These are phyloP conservation scores for Apophysomyces ossiformis DNA, from an alignment of 371 early-diverging fungal species.

Conservation along the genomic window DNA sequence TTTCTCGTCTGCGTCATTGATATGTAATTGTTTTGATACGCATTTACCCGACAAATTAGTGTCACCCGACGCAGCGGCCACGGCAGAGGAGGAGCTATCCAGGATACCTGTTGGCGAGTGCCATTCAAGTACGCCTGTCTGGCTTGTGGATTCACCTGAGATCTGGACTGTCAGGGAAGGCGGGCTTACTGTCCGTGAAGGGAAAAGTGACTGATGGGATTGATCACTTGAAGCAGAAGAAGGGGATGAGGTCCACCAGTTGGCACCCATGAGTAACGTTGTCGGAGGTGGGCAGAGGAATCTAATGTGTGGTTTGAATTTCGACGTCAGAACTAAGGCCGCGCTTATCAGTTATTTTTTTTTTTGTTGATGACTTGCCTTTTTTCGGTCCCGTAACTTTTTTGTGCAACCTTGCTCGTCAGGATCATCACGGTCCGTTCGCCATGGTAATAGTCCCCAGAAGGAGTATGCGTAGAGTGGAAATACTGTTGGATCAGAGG, in stretches of 20 bases:
- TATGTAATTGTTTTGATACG: constrained; percentile 75
- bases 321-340: background rate
- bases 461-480: constrained; percentile 32
- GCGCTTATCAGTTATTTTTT: constrained; percentile 3
- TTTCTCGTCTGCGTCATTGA: constrained; percentile 77
- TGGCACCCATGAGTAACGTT: constrained; percentile 65
- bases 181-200: constrained; percentile 9
- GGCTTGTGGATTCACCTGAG: constrained; percentile 27
- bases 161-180: constrained; percentile 30
- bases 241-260: constrained; percentile 48
- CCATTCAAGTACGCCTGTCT: constrained; percentile 28
- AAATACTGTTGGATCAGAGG: constrained; percentile 50
- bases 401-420: constrained; percentile 78
- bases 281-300: constrained; percentile 78
- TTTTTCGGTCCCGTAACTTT: constrained; percentile 80
- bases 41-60: constrained; percentile 57
- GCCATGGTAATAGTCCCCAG: constrained; percentile 24
- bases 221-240: background rate
- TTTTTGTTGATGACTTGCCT: constrained; percentile 31
- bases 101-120: constrained; percentile 19
- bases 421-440: constrained; percentile 69
- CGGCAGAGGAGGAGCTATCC: constrained; percentile 20
- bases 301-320: constrained; percentile 16
- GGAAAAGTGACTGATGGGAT: constrained; percentile 2
- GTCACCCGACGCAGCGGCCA: constrained; percentile 14